Percentiles rank a stretch among this genome's conserved stretches.
These are phyloP conservation scores for Coemansia sp. DNA, from an alignment of 192 early-diverging fungal genomes.

Conservation along the genomic window DNA sequence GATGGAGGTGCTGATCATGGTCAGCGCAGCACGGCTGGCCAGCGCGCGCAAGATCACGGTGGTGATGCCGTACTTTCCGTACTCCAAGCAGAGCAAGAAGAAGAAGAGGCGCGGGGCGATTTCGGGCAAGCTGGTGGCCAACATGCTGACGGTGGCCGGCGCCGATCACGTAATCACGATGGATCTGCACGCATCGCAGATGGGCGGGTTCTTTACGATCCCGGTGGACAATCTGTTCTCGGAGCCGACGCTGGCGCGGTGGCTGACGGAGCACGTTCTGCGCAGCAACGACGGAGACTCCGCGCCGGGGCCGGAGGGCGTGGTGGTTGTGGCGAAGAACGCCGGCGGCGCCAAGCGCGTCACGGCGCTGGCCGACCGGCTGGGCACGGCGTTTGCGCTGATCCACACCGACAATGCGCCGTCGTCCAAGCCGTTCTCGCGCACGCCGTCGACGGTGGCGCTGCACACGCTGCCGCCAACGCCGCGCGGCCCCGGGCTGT, in stretches of 20 bases:
- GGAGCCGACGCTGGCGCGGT: slow-evolving; percentile 85
- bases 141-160: slow-evolving; percentile 90
- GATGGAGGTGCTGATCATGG: slow-evolving; percentile 99
- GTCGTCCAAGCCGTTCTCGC: slow-evolving; percentile 50
- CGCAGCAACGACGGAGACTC: slow-evolving; percentile 54
- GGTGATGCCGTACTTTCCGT: slow-evolving; percentile 96
- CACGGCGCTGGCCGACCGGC: slow-evolving; percentile 89
- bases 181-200: slow-evolving; percentile 92
- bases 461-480: slow-evolving; percentile 54
- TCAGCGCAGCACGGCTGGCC: slow-evolving; percentile 89
- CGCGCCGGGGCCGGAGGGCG: slow-evolving; percentile 26
- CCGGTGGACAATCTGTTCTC: slow-evolving; percentile 94
- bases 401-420: slow-evolving; percentile 85
- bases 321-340: slow-evolving; percentile 91
- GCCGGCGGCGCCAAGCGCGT: slow-evolving; percentile 96
- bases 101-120: slow-evolving; percentile 96
- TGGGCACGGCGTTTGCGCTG: slow-evolving; percentile 93
- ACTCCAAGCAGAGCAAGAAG: slow-evolving; percentile 98
- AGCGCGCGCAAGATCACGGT: slow-evolving; percentile 92
- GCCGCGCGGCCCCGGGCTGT: slow-evolving; percentile 51
- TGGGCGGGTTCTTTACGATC: slow-evolving; percentile 94
- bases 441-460: slow-evolving; percentile 54
- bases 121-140: slow-evolving; percentile 94
- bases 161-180: slow-evolving; percentile 99
- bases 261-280: slow-evolving; percentile 76